Evolutionary conservation across 768 basidiomycete species (phyloP).

Genomic region (Podaxis sp.): DNA sequence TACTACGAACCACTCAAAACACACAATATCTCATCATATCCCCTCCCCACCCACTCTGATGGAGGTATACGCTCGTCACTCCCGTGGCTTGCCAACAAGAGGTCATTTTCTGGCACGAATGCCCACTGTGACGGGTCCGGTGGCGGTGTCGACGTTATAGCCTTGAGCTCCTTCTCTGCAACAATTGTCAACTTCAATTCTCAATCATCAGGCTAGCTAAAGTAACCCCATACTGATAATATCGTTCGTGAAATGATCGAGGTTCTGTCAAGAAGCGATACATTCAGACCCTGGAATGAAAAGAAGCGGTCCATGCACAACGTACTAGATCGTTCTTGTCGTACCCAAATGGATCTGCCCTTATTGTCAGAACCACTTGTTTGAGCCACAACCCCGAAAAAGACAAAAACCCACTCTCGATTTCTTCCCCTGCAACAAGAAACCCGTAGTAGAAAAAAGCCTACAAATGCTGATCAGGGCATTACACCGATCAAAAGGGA

Average conservation of each 20-base stretch:
- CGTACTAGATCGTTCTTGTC: conserved; percentile 71
- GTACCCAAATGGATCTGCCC: conserved; percentile 52
- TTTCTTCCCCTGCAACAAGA: conserved; percentile 71
- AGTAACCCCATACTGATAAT: conserved; percentile 51
- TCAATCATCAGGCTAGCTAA: not conserved
- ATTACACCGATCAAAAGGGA: conserved; percentile 8
- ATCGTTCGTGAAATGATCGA: conserved; percentile 72
- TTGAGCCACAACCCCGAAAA: not conserved
- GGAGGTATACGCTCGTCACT: conserved; percentile 46
- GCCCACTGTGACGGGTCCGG: conserved; percentile 63
- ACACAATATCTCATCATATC: conserved; percentile 42
- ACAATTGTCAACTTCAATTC: not conserved
- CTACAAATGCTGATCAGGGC: conserved; percentile 26
- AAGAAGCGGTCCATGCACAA: conserved; percentile 9
- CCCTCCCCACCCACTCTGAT: conserved; percentile 55
- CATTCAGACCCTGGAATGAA: not conserved
- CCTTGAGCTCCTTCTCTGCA: conserved; percentile 56
- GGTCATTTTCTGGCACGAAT: conserved; percentile 58
- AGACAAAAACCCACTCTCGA: conserved; percentile 54
- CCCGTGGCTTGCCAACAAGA: conserved; percentile 40
- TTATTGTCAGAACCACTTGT: not conserved
- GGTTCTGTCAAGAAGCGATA: conserved; percentile 36
- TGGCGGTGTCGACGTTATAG: conserved; percentile 56
- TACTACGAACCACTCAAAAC: conserved; percentile 25
- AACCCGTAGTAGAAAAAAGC: conserved; percentile 75